phyloP scores from a whole-genome alignment of 1,139 yeast genomes.

The Taiozyma onychis region DNA sequence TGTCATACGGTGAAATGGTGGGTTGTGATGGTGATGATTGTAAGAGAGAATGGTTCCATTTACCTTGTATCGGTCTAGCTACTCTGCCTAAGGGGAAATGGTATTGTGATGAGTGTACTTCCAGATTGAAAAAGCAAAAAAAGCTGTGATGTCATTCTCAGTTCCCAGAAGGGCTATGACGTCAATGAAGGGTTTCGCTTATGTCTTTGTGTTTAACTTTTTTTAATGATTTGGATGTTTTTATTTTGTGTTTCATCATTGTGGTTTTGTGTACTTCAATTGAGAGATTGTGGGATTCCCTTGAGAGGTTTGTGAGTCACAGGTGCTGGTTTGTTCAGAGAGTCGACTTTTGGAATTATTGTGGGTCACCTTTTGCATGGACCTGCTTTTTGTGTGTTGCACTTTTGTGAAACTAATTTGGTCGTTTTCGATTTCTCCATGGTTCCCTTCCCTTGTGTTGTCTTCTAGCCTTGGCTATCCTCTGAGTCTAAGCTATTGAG shows the following conservation, averaged over 20 bases:
- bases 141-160: slow-evolving; percentile 1
- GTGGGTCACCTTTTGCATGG: too few relatives aligned
- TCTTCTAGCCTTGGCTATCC: too few relatives aligned
- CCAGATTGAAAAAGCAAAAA: slow-evolving; percentile 24
- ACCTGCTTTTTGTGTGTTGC: too few relatives aligned
- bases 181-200: background rate
- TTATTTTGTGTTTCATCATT: background rate
- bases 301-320: background rate
- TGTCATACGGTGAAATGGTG: slow-evolving; percentile 97
- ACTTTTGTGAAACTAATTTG: too few relatives aligned
- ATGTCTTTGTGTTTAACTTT: background rate
- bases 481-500: background rate
- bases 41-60: slow-evolving; percentile 94
- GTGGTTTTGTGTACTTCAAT: background rate
- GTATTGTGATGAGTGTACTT: slow-evolving; percentile 88
- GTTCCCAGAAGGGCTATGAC: background rate
- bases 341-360: too few relatives aligned
- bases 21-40: slow-evolving; percentile 96
- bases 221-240: background rate
- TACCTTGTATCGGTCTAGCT: slow-evolving; percentile 88
- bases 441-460: too few relatives aligned
- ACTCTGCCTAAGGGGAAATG: slow-evolving; percentile 95
- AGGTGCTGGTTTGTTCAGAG: background rate
- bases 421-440: background rate
- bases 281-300: background rate